Percentiles rank a stretch among this genome's conserved stretches.
These are phyloP conservation scores for Penicillium rolfsii DNA, from an alignment of 2,329 filamentous ascomycete species.

Conservation along the genomic window DNA sequence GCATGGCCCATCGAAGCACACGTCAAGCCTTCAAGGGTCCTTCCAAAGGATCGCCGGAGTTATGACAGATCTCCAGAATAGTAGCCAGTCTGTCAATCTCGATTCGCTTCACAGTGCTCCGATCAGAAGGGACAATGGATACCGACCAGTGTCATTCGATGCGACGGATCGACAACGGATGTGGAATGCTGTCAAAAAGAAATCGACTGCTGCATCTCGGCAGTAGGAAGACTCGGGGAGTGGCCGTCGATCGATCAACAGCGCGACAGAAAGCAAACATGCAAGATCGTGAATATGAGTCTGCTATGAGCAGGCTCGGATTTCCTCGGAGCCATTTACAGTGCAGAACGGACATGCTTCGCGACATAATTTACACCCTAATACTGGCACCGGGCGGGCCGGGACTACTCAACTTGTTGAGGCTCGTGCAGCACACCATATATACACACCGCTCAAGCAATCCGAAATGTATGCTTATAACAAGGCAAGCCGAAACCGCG, in stretches of 20 bases:
- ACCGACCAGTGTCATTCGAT: slow-evolving; percentile 1
- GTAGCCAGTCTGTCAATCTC: background rate
- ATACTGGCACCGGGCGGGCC: background rate
- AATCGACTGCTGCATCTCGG: background rate
- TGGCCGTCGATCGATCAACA: slow-evolving; percentile 9
- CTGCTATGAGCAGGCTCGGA: background rate
- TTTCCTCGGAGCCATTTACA: background rate
- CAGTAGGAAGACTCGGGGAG: slow-evolving; percentile 10
- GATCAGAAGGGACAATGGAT: slow-evolving; percentile 9
- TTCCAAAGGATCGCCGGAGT: slow-evolving; percentile 5
- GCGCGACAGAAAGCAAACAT: slow-evolving; percentile 9
- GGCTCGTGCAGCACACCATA: slow-evolving; percentile 1
- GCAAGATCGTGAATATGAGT: background rate
- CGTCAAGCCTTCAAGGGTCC: slow-evolving; percentile 15
- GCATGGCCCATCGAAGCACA: slow-evolving; percentile 16
- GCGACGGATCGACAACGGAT: slow-evolving; percentile 19
- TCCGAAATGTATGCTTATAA: background rate
- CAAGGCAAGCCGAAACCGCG: slow-evolving; percentile 1
- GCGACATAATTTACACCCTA: background rate
- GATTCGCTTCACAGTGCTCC: slow-evolving; percentile 1
- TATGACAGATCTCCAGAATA: slow-evolving; percentile 20
- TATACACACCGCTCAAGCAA: slow-evolving; percentile 11
- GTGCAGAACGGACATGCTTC: background rate
- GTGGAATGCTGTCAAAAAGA: slow-evolving; percentile 24
- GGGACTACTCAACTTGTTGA: background rate